Base-by-base conservation (phyloP, 352 stramenopile species). In the Phytophthora cactorum region DNA sequence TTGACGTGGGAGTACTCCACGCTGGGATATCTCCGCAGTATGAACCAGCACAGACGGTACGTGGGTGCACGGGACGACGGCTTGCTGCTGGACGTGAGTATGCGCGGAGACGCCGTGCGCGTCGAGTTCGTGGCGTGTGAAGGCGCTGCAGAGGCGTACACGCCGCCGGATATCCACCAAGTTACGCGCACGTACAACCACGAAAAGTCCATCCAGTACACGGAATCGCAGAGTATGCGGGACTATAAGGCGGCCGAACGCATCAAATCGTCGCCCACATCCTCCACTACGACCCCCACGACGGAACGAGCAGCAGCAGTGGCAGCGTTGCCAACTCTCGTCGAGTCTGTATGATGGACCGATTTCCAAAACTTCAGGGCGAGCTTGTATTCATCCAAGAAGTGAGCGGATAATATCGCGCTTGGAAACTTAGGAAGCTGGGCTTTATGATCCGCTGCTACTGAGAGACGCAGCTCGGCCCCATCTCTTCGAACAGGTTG, bases 41-140 rank as follows among this genome's bases (percentile, higher is more conserved):
- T 96, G 88, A 96, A 94, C 74, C 88, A 96, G 72, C 88, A 96
- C 56, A 84, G 88, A 44, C 81, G 88, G 41, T 96, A 95, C 63
- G 83, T 96, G 22, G 88, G 86, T 29, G 75, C 84, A 43, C 84
- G 87, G 2, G 74, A 92, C 31, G 86, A 96, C 57, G 72, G 77
- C 28, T 65, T 94, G 32, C 63, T 96, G 25, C 59, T 95, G 27
- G 88, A 96, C 50, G 86, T 96, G 70, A 95, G 86, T 63, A 95
- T 95, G 83, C 84, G 88, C 15, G 88, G 87, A n/a, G 85, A 93
- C 47, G 88, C 88, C 6, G 72, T 70, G 27, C 84, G 88, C 36
- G 74, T 96, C 25, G 88, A 96, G 67, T 90, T 96, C 59, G 75
- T 96, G 15, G 78, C 83, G 0, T 86, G 76, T 54, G 83, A 91